Base-by-base conservation (phyloP, 2,329 filamentous ascomycete species). In the Mycosphaerelloides madeirae region DNA sequence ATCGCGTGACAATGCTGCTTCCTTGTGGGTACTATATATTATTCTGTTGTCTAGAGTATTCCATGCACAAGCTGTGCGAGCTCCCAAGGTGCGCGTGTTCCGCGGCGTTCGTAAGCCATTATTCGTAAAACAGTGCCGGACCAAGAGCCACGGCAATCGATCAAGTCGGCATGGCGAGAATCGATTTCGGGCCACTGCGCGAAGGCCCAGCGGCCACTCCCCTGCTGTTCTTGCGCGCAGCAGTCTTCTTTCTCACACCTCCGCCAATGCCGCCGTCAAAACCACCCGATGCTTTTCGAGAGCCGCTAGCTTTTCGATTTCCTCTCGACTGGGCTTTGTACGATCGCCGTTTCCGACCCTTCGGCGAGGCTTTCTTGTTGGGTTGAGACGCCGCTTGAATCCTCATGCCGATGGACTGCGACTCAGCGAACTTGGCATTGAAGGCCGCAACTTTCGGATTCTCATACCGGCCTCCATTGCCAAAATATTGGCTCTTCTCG, bases 401-500 rank as follows among this genome's bases (percentile, higher is more conserved):
- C 13, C 35, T 43, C 39, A 52, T 37, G 20, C 34, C 51, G n/a
- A 43, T 14, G 14, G 51, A 49, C 34, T 55, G 51, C 1, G 52
- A 49, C 29, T 50, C 31, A 8, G 46, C 43, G 32, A 54, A 55
- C 7, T 43, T 38, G 13, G 47, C 48, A 35, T 60, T 57, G 44
- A 56, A 59, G 3, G 41, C 51, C 3, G 43, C 38, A 9, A 53
- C 50, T 11, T 41, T 32, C 13, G 51, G 37, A 9, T 25, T 25
- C 13, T 49, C 43, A n/a, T 34, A 50, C 4, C 13, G 20, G 3
- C 29, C 19, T 15, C 22, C 22, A 3, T 19, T 16, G 29, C 48
- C 46, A 47, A 62, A 62, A 46, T 58, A 58, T 2, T 40, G 36
- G 42, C 58, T 60, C 35, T 52, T 25, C 47, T 57, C 55, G 16